Conservation (phyloP, 768 basidiomycete genomes). For the Phlebiopsis flavidoalba region DNA sequence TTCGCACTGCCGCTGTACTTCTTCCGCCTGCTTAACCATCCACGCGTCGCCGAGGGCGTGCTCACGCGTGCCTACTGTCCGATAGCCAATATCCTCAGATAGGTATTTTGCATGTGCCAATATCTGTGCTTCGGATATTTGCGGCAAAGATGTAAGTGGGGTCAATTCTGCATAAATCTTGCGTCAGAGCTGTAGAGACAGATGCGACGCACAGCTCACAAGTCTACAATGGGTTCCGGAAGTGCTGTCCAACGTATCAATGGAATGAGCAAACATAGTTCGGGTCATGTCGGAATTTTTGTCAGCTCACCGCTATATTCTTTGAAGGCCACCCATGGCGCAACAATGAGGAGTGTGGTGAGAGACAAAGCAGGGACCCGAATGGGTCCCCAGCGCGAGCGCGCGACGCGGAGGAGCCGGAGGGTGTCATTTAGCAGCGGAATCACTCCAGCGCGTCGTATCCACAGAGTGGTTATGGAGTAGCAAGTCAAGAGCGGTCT, state of each 20-base stretch:
- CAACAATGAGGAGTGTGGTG: constrained; percentile 47
- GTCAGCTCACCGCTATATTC: constrained; percentile 33
- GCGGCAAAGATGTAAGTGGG: constrained; percentile 54
- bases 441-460: neutral
- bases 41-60: constrained; percentile 83
- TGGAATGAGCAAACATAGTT: neutral
- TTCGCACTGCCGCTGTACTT: constrained; percentile 60
- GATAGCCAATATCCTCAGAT: constrained; percentile 84
- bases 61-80: constrained; percentile 88
- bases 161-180: constrained; percentile 27
- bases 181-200: neutral
- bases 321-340: constrained; percentile 45
- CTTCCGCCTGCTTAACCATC: constrained; percentile 65
- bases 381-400: constrained; percentile 55
- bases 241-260: constrained; percentile 34
- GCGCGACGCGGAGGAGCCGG: constrained; percentile 1
- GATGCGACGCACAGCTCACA: constrained; percentile 28
- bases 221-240: constrained; percentile 47
- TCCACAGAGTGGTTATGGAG: neutral
- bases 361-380: constrained; percentile 50
- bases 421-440: constrained; percentile 2
- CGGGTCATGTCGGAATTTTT: neutral
- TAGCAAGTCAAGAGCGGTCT: neutral
- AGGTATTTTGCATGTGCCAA: constrained; percentile 59
- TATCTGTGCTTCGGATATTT: constrained; percentile 68